These are phyloP conservation scores for Trebouxia sp. DNA, from an alignment of 139 green algal genomes.

Conservation along the genomic window DNA sequence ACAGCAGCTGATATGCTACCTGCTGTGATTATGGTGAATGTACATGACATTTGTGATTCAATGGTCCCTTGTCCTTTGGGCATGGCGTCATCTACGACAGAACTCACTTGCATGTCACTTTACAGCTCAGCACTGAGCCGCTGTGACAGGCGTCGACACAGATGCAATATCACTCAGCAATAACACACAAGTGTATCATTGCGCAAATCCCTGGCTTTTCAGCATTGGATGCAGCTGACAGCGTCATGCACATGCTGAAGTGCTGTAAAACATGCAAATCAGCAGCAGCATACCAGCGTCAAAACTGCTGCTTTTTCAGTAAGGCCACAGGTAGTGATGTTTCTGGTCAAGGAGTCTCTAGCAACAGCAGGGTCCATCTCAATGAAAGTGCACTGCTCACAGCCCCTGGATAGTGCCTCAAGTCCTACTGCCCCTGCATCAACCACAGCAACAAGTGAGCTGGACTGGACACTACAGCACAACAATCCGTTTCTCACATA, in stretches of 20 bases:
- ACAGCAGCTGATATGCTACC: too few species aligned
- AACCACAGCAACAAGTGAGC: not conserved
- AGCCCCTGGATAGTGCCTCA: constrained; percentile 65
- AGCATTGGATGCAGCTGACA: not conserved
- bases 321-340: constrained; percentile 50
- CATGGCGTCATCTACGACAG: too few species aligned
- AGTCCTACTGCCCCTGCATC: constrained; percentile 62
- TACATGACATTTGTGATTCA: too few species aligned
- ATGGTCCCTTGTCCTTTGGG: too few species aligned
- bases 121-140: not conserved
- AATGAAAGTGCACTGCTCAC: constrained; percentile 31
- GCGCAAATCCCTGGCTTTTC: not conserved
- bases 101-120: not conserved
- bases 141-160: not conserved
- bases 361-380: constrained; percentile 68
- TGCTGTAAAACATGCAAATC: not conserved
- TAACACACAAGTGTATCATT: not conserved
- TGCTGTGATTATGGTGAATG: too few species aligned
- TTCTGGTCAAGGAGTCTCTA: constrained; percentile 61
- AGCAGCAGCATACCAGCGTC: constrained; percentile 32
- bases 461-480: too few species aligned
- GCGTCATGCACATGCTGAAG: not conserved
- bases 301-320: constrained; percentile 50
- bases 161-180: not conserved
- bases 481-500: too few species aligned